Percentiles rank a stretch among this genome's conserved stretches.
Conservation (phyloP, 345 rosid species). For the Salix exigua region DNA sequence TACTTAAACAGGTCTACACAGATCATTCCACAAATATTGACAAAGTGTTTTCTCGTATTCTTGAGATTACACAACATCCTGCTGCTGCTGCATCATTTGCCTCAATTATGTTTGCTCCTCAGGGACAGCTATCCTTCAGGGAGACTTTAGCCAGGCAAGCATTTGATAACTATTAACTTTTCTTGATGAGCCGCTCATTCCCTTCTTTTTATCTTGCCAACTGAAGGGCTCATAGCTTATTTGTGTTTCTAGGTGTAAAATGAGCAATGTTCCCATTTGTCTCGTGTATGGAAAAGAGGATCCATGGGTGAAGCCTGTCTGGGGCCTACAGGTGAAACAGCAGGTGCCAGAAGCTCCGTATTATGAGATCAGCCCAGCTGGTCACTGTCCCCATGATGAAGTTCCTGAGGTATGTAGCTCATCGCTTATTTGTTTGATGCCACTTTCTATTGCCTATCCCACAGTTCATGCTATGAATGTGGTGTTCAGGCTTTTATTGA, state of each 20-base stretch:
- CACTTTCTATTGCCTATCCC: background rate
- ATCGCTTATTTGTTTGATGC: background rate
- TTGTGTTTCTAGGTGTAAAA: constrained; percentile 49
- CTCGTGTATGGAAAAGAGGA: constrained; percentile 92
- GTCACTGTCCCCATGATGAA: constrained; percentile 99
- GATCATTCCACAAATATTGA: constrained; percentile 86
- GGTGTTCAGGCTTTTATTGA: background rate
- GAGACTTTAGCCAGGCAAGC: constrained; percentile 62
- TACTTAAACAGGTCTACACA: constrained; percentile 81
- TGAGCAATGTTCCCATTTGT: constrained; percentile 57
- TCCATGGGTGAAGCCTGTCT: constrained; percentile 94
- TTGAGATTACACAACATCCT: constrained; percentile 76
- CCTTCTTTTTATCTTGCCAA: background rate
- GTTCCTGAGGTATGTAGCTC: constrained; percentile 77
- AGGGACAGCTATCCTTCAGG: constrained; percentile 60
- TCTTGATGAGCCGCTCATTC: background rate
- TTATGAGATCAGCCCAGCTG: constrained; percentile 96
- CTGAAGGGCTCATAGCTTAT: constrained; percentile 5
- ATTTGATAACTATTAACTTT: background rate
- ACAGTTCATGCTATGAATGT: background rate
- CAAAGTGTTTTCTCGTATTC: constrained; percentile 69
- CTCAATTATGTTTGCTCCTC: constrained; percentile 91
- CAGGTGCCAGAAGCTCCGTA: constrained; percentile 74
- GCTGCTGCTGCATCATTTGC: constrained; percentile 95
- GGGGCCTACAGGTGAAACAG: constrained; percentile 75